These are phyloP conservation scores for Phytophthora brassicae DNA, from an alignment of 352 stramenopile species.

Conservation along the genomic window DNA sequence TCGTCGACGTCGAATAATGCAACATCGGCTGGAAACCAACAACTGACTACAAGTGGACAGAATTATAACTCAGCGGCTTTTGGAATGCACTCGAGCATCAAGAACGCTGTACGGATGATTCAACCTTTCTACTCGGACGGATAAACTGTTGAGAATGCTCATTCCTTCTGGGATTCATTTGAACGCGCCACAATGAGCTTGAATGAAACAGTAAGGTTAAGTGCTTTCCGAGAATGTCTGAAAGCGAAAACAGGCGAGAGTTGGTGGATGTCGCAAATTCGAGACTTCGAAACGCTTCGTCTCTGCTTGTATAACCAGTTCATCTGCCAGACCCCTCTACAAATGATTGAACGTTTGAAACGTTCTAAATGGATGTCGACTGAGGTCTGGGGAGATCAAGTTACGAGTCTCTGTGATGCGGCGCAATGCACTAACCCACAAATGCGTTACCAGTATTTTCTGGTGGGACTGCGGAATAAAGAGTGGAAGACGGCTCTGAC, in stretches of 20 bases:
- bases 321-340: not conserved
- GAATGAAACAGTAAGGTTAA: not conserved
- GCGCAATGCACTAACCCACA: not conserved
- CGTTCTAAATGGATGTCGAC: not conserved
- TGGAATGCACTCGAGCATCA: not conserved
- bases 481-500: not conserved
- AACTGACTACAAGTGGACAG: too few relatives aligned
- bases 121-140: not conserved
- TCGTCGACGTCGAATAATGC: too few relatives aligned
- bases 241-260: not conserved
- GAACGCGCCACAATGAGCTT: not conserved
- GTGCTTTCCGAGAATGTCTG: not conserved
- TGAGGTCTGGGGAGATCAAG: not conserved
- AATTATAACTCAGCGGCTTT: too few relatives aligned
- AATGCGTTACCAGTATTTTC: not conserved
- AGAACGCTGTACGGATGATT: not conserved
- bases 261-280: not conserved
- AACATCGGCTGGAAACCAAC: too few relatives aligned
- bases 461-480: not conserved
- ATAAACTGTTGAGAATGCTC: not conserved
- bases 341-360: not conserved
- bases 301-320: not conserved
- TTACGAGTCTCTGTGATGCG: not conserved
- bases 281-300: not conserved
- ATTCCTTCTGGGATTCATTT: not conserved